Conservation (phyloP, 2,329 filamentous ascomycete genomes). For the Phaeoacremonium minimum region DNA sequence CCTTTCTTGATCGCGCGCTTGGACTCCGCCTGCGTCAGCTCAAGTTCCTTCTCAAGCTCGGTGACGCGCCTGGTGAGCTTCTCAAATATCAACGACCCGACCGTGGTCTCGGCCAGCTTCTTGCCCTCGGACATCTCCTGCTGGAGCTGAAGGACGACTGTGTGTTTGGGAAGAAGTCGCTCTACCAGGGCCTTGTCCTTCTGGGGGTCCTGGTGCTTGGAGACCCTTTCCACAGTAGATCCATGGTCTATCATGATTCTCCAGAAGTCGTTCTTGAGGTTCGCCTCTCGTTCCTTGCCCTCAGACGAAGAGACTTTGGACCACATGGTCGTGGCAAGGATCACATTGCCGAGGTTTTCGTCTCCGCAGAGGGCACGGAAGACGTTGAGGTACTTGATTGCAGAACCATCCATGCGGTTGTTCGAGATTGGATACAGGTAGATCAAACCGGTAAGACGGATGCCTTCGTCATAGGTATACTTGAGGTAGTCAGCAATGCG, state of each 20-base stretch:
- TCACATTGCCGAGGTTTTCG: constrained; percentile 30
- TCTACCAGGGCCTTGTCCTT: too few relatives aligned
- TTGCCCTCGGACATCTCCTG: too few relatives aligned
- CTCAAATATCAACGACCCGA: too few relatives aligned
- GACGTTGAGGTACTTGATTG: constrained; percentile 34
- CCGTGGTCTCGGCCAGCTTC: too few relatives aligned
- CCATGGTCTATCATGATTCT: constrained; percentile 26
- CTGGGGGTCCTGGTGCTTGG: too few relatives aligned
- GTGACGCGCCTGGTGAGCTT: too few relatives aligned
- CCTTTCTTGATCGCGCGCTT: too few relatives aligned
- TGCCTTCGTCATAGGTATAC: constrained; percentile 20
- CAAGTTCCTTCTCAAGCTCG: too few relatives aligned
- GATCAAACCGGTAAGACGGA: constrained; percentile 35
- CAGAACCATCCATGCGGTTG: constrained; percentile 31
- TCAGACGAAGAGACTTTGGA: constrained; percentile 22
- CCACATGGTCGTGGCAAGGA: constrained; percentile 39
- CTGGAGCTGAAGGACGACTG: too few relatives aligned
- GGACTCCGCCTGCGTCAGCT: too few relatives aligned
- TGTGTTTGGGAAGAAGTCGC: too few relatives aligned
- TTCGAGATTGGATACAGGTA: constrained; percentile 41
- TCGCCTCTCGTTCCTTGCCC: constrained; percentile 18
- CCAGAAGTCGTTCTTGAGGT: constrained; percentile 31
- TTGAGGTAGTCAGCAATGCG: constrained; percentile 33
- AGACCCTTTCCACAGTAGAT: too few relatives aligned
- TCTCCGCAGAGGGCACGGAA: constrained; percentile 38